Evolutionary conservation across 2,329 filamentous ascomycete species (phyloP).

Genomic region (Verticillium longisporum): DNA sequence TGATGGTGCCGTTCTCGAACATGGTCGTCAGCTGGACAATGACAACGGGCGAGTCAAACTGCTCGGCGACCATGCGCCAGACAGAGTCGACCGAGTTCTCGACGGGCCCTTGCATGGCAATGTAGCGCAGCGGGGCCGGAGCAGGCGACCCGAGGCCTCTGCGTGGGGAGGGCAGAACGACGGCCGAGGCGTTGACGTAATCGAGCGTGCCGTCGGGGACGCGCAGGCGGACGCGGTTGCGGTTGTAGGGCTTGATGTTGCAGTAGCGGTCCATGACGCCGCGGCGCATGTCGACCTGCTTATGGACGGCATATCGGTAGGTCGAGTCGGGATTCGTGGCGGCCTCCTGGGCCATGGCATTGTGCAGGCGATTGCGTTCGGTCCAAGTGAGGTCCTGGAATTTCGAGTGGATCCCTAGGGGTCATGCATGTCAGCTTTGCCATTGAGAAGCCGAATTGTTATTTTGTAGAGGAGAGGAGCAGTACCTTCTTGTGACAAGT

Average conservation of each 20-base stretch:
- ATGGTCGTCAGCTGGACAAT: slow-evolving; percentile 94
- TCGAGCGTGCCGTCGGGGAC: slow-evolving; percentile 68
- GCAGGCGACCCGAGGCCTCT: slow-evolving; percentile 15
- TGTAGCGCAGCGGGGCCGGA: slow-evolving; percentile 56
- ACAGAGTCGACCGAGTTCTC: slow-evolving; percentile 68
- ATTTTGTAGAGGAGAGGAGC: background rate
- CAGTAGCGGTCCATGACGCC: slow-evolving; percentile 67
- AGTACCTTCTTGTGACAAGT: slow-evolving; percentile 27
- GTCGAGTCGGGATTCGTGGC: slow-evolving; percentile 15
- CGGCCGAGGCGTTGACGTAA: slow-evolving; percentile 78
- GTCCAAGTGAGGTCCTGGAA: slow-evolving; percentile 48
- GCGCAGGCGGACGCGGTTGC: slow-evolving; percentile 73
- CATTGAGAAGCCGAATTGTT: background rate
- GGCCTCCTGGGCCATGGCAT: slow-evolving; percentile 27
- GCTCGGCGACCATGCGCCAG: slow-evolving; percentile 93
- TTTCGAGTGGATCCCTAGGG: slow-evolving; percentile 25
- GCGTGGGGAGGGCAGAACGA: slow-evolving; percentile 43
- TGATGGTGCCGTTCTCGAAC: slow-evolving; percentile 68
- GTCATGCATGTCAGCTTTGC: slow-evolving; percentile 32
- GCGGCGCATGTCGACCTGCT: slow-evolving; percentile 24
- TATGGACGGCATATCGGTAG: slow-evolving; percentile 17
- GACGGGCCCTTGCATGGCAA: slow-evolving; percentile 92
- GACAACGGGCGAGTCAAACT: slow-evolving; percentile 64
- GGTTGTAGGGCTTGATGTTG: slow-evolving; percentile 85
- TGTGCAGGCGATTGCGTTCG: slow-evolving; percentile 40